Conservation (phyloP, 2,329 filamentous ascomycete genomes). For the Penicillium brasilianum region DNA sequence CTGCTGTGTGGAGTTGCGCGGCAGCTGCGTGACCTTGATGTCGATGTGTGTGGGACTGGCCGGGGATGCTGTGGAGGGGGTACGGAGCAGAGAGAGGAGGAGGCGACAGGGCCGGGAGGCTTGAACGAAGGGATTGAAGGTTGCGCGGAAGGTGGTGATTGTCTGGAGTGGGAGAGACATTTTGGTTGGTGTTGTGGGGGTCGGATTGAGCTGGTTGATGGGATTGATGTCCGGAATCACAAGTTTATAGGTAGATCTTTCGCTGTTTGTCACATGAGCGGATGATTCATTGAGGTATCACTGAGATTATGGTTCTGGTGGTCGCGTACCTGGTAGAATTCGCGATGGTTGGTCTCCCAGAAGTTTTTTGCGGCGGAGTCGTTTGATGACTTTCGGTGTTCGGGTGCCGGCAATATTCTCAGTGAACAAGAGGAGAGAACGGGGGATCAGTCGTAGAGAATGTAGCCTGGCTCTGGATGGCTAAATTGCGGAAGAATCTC, state of each 20-base stretch:
- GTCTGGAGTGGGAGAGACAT: constrained; percentile 48
- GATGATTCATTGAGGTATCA: background rate
- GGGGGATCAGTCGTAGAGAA: no score
- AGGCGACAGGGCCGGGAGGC: constrained; percentile 81
- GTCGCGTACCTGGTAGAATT: constrained; percentile 8
- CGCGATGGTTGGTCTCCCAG: constrained; percentile 4
- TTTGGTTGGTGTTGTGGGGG: constrained; percentile 21
- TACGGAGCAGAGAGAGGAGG: constrained; percentile 85
- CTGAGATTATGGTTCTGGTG: background rate
- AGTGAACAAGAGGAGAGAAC: background rate
- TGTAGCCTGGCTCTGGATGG: background rate
- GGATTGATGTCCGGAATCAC: background rate
- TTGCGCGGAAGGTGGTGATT: constrained; percentile 76
- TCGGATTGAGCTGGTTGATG: background rate
- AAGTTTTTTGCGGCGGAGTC: constrained; percentile 12
- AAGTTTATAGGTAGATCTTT: background rate
- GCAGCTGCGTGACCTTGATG: constrained; percentile 77
- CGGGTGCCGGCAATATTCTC: background rate
- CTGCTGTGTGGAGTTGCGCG: constrained; percentile 69
- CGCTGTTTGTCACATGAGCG: background rate
- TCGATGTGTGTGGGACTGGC: constrained; percentile 76
- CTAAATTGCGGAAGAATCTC: background rate
- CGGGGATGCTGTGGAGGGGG: constrained; percentile 76
- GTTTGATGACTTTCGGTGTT: background rate
- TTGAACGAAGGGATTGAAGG: constrained; percentile 89